A percentile compares a stretch with the other conserved stretches of the same genome.
Conservation (phyloP, 78 protist genomes). For the Diacronema lutheri region DNA sequence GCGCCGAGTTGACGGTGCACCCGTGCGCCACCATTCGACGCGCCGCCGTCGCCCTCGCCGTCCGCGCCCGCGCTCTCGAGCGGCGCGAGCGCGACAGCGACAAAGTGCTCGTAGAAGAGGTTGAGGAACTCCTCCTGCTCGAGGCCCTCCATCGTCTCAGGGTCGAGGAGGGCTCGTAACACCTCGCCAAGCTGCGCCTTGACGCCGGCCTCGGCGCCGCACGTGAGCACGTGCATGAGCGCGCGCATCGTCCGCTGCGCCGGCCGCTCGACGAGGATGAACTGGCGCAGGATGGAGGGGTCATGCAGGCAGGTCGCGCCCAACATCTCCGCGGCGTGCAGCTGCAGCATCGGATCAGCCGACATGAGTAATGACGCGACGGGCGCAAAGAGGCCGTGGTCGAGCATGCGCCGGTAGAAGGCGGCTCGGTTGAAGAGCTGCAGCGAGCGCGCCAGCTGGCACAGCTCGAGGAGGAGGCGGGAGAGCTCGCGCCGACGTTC, state of each 20-base stretch:
- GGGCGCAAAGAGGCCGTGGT: background rate
- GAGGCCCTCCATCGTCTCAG: background rate
- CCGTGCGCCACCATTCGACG: no score
- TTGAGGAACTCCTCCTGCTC: conserved; percentile 60
- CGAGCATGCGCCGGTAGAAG: background rate
- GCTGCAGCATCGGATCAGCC: background rate
- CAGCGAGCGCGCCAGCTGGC: conserved; percentile 51
- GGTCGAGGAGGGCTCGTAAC: conserved; percentile 16
- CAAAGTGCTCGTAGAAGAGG: conserved; percentile 61
- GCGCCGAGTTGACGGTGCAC: no score
- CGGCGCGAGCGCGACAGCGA: background rate
- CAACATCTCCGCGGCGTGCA: background rate
- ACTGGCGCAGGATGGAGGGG: conserved; percentile 34
- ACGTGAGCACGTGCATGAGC: conserved; percentile 12
- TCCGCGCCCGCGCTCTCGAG: background rate
- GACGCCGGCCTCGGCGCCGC: conserved; percentile 2
- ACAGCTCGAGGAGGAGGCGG: conserved; percentile 64
- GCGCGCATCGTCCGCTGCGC: background rate
- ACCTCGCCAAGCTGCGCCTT: conserved; percentile 26
- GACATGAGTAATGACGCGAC: background rate
- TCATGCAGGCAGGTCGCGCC: conserved; percentile 23
- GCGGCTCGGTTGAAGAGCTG: conserved; percentile 43
- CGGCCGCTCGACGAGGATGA: background rate
- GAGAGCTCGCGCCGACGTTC: background rate
- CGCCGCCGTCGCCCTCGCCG: no score